Base-by-base conservation (phyloP, 768 basidiomycete species). In the Boletus huronensis region DNA sequence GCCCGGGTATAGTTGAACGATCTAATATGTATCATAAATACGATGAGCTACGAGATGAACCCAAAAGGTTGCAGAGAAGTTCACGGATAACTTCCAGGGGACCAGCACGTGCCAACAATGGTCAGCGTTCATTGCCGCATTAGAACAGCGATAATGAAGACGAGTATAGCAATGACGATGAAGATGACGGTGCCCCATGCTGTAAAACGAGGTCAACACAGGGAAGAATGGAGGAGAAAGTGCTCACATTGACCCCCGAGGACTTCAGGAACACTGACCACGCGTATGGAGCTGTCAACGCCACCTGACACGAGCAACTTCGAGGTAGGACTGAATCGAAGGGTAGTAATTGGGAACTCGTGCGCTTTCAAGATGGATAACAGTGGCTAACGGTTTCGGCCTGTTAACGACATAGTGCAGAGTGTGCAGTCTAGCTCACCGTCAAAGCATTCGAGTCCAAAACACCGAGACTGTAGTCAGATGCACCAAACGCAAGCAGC, bases 281-380 rank as follows among this genome's bases (percentile, higher is more conserved):
- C 75, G 28, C 95, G 82, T 19, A 98, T 74, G 2, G 88, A 83
- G 68, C 90, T 93, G 72, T 98, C 96, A 8, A 91, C 89, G 61
- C 93, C 93, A 17, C 90, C 95, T 6, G 92, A 92, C 19, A 95
- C 81, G 4, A 99, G 78, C 13, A 95, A 60, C n/a, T 78, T 82
- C 13, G 87, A 85, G 6, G 83, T 77, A 2, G 93, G 87, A 66
- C 88, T 96, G 78, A 99, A 99, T 54, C 82, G 82, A 52, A 99
- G 72, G 5, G 89, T 84, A 1, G 97, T 98, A 6, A 91, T 83
- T 5, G 97, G 90, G 70, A 98, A 93, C 55, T 95, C 93, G 70
- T 98, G 96, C 0, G 97, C 90, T 71, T 90, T 91, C 54, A 98
- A 76, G 57, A 99, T 97, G 19, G 85, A 85, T 29, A 92, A 72